These are phyloP conservation scores for Davidsoniella eucalypti DNA, from an alignment of 2,329 filamentous ascomycete genomes.

Conservation along the genomic window DNA sequence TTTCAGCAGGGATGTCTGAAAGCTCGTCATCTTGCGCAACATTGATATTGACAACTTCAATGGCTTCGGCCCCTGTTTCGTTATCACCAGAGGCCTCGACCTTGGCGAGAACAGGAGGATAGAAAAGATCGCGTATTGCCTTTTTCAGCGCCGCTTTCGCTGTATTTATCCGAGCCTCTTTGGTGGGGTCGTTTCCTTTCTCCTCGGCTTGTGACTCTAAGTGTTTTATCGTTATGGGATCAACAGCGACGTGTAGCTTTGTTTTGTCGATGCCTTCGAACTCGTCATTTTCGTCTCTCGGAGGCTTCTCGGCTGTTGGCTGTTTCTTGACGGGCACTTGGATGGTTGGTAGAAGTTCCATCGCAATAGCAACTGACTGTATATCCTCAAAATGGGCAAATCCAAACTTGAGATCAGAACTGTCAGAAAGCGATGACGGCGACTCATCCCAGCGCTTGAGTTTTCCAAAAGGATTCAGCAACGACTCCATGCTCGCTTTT, in stretches of 20 bases:
- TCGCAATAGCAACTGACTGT: conserved; percentile 69
- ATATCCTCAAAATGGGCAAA: conserved; percentile 92
- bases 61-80: conserved; percentile 31
- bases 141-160: conserved; percentile 52
- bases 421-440: conserved; percentile 40
- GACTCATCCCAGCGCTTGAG: conserved; percentile 75
- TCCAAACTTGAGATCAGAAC: conserved; percentile 74
- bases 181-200: neutral
- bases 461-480: conserved; percentile 61
- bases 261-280: conserved; percentile 49
- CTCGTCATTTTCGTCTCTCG: conserved; percentile 21
- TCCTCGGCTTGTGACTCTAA: conserved; percentile 49
- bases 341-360: conserved; percentile 69
- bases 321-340: conserved; percentile 70
- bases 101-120: conserved; percentile 26
- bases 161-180: conserved; percentile 49
- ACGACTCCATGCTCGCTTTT: conserved; percentile 62
- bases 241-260: conserved; percentile 57
- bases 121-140: conserved; percentile 55
- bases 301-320: conserved; percentile 28
- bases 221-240: conserved; percentile 69
- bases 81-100: conserved; percentile 25
- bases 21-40: conserved; percentile 81
- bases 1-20: conserved; percentile 86
- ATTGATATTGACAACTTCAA: conserved; percentile 81